Percentiles rank a stretch among this genome's conserved stretches.
These are phyloP conservation scores for Sesbania bispinosa DNA, from an alignment of 306 rosid genomes.

Conservation along the genomic window DNA sequence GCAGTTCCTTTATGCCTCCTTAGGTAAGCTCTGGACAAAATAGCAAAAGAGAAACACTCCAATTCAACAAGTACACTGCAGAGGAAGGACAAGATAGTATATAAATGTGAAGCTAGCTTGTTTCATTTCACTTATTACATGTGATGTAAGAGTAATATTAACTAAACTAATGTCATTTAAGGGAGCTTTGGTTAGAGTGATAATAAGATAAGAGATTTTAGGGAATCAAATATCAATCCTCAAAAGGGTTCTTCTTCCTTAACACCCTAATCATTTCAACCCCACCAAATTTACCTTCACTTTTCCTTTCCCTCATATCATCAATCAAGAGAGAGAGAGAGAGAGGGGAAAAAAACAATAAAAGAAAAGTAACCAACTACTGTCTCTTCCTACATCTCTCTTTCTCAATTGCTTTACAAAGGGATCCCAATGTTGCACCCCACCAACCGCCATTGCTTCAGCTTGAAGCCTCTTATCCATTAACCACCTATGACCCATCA, in stretches of 20 bases:
- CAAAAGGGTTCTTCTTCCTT: slow-evolving; percentile 25
- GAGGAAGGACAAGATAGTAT: too few relatives aligned
- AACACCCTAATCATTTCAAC: slow-evolving; percentile 58
- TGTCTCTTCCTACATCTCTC: slow-evolving; percentile 16
- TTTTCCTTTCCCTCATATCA: background rate
- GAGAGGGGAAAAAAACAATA: background rate
- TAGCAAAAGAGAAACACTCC: background rate
- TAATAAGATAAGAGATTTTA: background rate
- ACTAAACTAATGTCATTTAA: slow-evolving; percentile 13
- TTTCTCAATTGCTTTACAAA: slow-evolving; percentile 35
- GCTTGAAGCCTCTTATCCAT: slow-evolving; percentile 51
- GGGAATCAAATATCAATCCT: slow-evolving; percentile 30
- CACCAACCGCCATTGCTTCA: slow-evolving; percentile 70
- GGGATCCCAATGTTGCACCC: slow-evolving; percentile 54
- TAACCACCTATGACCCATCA: slow-evolving; percentile 35
- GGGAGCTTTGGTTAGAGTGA: slow-evolving; percentile 20
- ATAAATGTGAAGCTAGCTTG: too few relatives aligned
- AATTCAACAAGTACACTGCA: background rate
- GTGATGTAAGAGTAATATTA: slow-evolving; percentile 12
- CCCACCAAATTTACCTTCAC: slow-evolving; percentile 38
- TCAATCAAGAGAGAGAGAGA: background rate
- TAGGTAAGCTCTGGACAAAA: background rate
- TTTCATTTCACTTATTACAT: too few relatives aligned
- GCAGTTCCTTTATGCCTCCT: background rate
- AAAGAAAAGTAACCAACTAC: slow-evolving; percentile 5